These are phyloP conservation scores for Sideroxylon spinosum DNA, from an alignment of 179 eudicot species.

Conservation along the genomic window DNA sequence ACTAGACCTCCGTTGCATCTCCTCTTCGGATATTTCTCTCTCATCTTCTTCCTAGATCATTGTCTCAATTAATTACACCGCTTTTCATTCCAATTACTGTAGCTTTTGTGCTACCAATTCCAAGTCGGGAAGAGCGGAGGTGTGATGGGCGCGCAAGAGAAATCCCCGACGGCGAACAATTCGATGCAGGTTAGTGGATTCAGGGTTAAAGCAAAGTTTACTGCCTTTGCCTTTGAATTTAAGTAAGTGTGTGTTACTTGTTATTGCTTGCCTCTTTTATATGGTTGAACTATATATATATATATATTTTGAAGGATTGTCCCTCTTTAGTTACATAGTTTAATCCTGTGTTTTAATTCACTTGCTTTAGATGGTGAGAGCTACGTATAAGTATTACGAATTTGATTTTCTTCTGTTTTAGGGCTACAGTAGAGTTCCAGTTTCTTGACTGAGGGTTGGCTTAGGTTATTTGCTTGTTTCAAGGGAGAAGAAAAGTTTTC, in stretches of 20 bases:
- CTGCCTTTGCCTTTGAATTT: neutral
- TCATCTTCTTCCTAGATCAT: neutral
- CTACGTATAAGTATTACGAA: neutral
- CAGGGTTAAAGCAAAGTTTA: neutral
- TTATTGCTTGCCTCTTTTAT: neutral
- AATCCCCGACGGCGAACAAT: conserved; percentile 23
- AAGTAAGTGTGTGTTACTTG: neutral
- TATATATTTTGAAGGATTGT: too few species aligned
- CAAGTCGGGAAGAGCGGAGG: neutral
- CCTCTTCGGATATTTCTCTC: neutral
- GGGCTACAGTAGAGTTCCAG: neutral
- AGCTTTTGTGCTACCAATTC: too few species aligned
- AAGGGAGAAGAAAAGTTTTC: neutral
- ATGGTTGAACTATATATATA: neutral
- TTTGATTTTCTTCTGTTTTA: neutral
- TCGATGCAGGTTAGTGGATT: conserved; percentile 35
- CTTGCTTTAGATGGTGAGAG: neutral
- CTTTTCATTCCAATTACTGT: too few species aligned
- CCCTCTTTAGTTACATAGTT: neutral
- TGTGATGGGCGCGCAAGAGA: conserved; percentile 37
- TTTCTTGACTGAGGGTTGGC: neutral
- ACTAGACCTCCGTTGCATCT: neutral
- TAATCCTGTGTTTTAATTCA: neutral
- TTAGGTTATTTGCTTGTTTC: neutral
- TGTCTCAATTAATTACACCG: too few species aligned